A percentile compares a stretch with the other conserved stretches of the same genome.
Evolutionary conservation across 345 rosid species (phyloP).

Genomic region (Clausena lansium): DNA sequence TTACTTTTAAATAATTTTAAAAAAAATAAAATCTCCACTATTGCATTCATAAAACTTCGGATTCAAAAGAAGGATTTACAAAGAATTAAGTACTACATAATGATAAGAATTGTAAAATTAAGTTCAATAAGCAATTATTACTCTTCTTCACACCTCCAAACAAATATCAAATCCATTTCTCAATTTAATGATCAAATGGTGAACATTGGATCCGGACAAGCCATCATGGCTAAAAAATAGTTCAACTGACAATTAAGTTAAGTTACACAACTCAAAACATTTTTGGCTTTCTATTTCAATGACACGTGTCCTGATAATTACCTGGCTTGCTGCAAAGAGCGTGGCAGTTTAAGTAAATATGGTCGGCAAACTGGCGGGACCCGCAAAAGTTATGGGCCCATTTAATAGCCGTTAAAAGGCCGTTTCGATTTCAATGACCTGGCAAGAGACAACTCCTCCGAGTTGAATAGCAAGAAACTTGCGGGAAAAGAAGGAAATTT

Average conservation of each 20-base stretch:
- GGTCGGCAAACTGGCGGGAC: background rate
- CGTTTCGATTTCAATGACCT: conserved; percentile 8
- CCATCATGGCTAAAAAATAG: background rate
- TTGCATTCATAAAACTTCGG: too few relatives aligned
- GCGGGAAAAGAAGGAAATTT: background rate
- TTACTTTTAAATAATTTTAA: too few relatives aligned
- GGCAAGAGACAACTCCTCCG: background rate
- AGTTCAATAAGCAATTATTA: background rate
- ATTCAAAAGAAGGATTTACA: too few relatives aligned
- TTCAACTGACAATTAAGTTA: too few relatives aligned
- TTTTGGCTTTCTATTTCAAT: background rate
- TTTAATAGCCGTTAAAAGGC: conserved; percentile 14
- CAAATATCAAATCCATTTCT: too few relatives aligned
- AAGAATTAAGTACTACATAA: background rate
- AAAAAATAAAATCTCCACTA: too few relatives aligned
- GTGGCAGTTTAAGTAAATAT: background rate
- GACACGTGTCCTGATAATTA: background rate
- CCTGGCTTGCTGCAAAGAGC: background rate
- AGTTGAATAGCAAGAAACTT: background rate
- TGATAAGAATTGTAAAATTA: background rate
- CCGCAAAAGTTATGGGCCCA: background rate
- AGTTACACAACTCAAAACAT: background rate
- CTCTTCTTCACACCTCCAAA: background rate
- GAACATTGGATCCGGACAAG: background rate
- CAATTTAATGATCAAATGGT: background rate